phyloP scores from a whole-genome alignment of 495 filamentous ascomycete species.

The Coniosporium apollinis region DNA sequence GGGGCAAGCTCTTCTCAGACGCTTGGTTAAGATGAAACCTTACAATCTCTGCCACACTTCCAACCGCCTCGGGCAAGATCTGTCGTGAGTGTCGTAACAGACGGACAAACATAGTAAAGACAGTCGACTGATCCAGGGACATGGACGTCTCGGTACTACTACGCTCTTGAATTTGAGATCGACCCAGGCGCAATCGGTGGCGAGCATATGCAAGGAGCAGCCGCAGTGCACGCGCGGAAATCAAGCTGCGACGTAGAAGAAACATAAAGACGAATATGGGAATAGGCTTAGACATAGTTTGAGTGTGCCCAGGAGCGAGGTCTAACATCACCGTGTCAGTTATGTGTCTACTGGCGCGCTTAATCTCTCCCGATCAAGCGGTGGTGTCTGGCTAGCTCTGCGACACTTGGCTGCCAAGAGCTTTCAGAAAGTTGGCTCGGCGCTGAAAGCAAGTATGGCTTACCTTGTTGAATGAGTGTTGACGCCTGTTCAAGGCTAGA shows the following conservation, averaged over 20 bases:
- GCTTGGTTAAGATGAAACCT: slow-evolving; percentile 14
- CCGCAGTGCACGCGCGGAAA: slow-evolving; percentile 3
- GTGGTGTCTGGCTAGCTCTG: too few species aligned
- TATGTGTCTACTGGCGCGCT: too few species aligned
- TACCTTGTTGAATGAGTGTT: too few species aligned
- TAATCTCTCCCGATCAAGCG: too few species aligned
- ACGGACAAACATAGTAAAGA: slow-evolving; percentile 29
- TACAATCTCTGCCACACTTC: slow-evolving; percentile 27
- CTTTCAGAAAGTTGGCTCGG: too few species aligned
- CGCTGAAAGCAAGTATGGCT: too few species aligned
- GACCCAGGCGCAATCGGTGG: slow-evolving; percentile 2
- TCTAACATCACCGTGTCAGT: too few species aligned
- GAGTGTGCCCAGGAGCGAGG: too few species aligned
- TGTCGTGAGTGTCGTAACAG: slow-evolving; percentile 44
- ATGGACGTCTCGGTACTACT: slow-evolving; percentile 8
- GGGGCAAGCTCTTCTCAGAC: slow-evolving; percentile 7
- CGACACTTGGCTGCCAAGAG: too few species aligned
- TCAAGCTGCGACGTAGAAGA: slow-evolving; percentile 9
- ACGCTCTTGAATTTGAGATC: not conserved
- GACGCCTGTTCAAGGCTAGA: not conserved
- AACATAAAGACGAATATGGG: slow-evolving; percentile 13
- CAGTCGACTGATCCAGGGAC: slow-evolving; percentile 17
- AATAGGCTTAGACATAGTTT: not conserved
- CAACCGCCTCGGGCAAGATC: slow-evolving; percentile 37
- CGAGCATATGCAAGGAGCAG: slow-evolving; percentile 8